Evolutionary conservation across 2,329 filamentous ascomycete species (phyloP), one percentile per base, ranked within the genome.

Genomic region (Leptographium lundbergii): DNA sequence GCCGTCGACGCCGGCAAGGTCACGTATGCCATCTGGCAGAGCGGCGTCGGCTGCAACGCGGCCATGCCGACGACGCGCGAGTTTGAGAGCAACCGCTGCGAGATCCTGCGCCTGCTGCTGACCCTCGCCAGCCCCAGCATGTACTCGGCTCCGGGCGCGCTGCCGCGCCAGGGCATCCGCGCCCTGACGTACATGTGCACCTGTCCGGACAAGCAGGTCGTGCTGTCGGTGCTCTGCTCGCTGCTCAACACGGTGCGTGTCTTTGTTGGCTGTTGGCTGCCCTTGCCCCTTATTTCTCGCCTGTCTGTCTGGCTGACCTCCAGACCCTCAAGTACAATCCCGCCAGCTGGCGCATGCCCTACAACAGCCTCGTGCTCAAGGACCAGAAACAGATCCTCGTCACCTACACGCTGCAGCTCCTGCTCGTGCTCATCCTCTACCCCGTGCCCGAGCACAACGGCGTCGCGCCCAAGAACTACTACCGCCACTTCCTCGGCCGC

Each of bases 1-100:
- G 1, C 42, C n/a, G 25, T 42, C 27, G 27, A n/a, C 19, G 2
- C 50, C n/a, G 82, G 83, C 58, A 90, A 87, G 70, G 88, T 96
- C 59, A 88, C 87, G 9, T 96, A 94, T 72, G 87, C 90, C 58
- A 97, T 99, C 69, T 99, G 94, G 94, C 91, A 96, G 74, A 97
- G 89, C 68, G 94, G 94, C 54, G 92, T 99, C 34, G 94, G 94
- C 17, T 97, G 92, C 76, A 95, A 96, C 71, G 89, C 88, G 19
- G 84, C 91, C 6, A 85, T 95, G 65, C 86, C 86, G 11, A 92
- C 91, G 4, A 96, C 86, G 57, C 95, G 90, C 70, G 91, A 97
- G 67, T 87, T 89, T 60, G 94, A 99, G 74, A 95, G 81, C 74
- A 96, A 96, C 71, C 84, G 94, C 61, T 91, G 88, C 64, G 94